Evolutionary conservation across 768 basidiomycete genomes (phyloP), one percentile per base, ranked within the genome.

Genomic region (Boletus bicolor): DNA sequence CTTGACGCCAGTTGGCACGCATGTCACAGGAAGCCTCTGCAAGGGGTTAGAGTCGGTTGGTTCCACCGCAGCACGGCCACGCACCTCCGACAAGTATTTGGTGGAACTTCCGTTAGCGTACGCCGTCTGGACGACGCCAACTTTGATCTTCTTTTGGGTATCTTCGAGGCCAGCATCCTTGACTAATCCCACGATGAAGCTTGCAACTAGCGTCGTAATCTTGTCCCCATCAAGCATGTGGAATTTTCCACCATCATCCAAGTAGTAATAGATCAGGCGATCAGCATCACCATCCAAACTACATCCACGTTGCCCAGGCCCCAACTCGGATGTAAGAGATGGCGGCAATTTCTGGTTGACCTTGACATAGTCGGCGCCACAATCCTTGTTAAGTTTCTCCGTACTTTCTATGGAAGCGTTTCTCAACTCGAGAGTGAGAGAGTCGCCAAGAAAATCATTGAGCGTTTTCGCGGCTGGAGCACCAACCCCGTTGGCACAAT

Each of bases 401-500:
- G 80, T 70, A 8, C 82, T 85, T 14, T 77, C 76, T 24, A 79
- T 84, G 19, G 81, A 77, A 7, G 84, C 85, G 63, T 95, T 94
- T 64, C 85, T 79, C 38, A 92, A 75, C 55, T 81, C 73, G 44
- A 98, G 67, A 26, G 81, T 77, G 32, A 98, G 72, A 7, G 75
- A 77, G 26, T 76, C 76, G 17, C 79, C 82, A 24, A 97, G 80
- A 51, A 82, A 78, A 51, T 80, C 72, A 5, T 77, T 67, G 38
- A 98, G 75, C 42, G 79, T 82, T 35, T 76, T 75, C 12, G 91
- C 85, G 38, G 89, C 86, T 7, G 79, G 75, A 15, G 89, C 84
- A 45, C 97, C 97, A 24, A 99, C 97, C 28, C 97, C 97, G 69
- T 99, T 98, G n/a, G 97, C 97, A 69, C 97, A 98, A 71, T 99